phyloP scores from a whole-genome alignment of 768 basidiomycete species.

The Infundibulicybe gibba region DNA sequence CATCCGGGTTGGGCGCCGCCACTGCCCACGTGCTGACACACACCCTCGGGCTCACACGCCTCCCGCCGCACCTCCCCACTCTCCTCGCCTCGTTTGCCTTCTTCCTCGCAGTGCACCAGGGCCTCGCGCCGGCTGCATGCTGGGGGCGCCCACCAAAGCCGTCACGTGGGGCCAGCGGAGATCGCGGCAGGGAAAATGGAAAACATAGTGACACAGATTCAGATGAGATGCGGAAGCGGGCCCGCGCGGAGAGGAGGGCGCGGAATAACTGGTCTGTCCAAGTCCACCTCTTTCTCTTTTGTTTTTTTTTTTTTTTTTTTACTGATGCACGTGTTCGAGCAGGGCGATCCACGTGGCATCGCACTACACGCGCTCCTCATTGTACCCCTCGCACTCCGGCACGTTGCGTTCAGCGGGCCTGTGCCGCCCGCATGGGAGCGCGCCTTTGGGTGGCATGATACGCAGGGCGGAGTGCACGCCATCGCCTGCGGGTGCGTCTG shows the following conservation, averaged over 20 bases:
- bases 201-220: neutral
- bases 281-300: neutral
- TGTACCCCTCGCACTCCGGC: slow-evolving; percentile 51
- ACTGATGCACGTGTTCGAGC: slow-evolving; percentile 2
- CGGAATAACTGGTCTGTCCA: slow-evolving; percentile 58
- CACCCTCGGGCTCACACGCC: slow-evolving; percentile 45
- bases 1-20: too few species aligned
- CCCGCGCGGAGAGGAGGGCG: slow-evolving; percentile 22
- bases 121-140: slow-evolving; percentile 53
- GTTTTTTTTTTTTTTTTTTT: neutral
- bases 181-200: neutral
- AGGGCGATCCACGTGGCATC: slow-evolving; percentile 76
- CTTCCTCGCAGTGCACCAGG: slow-evolving; percentile 57
- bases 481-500: slow-evolving; percentile 65
- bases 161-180: slow-evolving; percentile 37
- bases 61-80: slow-evolving; percentile 52
- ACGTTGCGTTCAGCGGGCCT: too few species aligned
- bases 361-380: slow-evolving; percentile 68
- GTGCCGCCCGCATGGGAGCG: slow-evolving; percentile 39
- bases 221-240: too few species aligned
- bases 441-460: slow-evolving; percentile 72
- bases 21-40: too few species aligned
- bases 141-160: slow-evolving; percentile 34
- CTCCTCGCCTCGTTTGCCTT: slow-evolving; percentile 50
- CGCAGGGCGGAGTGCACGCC: slow-evolving; percentile 55